Percentiles rank a stretch among this genome's conserved stretches.
phyloP scores from a whole-genome alignment of 73 alveolate species.

The Blepharisma japonicum region DNA sequence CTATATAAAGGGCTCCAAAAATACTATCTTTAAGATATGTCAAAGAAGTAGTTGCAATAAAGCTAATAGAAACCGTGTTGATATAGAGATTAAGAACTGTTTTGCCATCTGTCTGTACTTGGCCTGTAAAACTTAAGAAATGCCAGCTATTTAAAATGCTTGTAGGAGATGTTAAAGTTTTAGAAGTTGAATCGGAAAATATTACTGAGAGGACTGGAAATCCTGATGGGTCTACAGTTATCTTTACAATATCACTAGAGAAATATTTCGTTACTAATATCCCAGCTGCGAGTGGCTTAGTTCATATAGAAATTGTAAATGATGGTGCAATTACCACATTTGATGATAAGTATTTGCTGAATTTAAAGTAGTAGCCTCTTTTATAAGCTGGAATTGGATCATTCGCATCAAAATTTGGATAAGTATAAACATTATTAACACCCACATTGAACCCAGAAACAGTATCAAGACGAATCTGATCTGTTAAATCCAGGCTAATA shows the following conservation, averaged over 20 bases:
- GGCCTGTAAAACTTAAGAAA: not conserved
- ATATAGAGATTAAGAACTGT: too few relatives aligned
- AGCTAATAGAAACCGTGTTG: too few relatives aligned
- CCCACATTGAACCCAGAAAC: not conserved
- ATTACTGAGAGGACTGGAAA: not conserved
- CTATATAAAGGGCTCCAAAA: too few relatives aligned
- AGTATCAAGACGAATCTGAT: not conserved
- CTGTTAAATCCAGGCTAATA: not conserved
- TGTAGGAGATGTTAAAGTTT: too few relatives aligned
- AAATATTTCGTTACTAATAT: not conserved
- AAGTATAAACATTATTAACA: not conserved
- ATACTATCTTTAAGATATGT: too few relatives aligned
- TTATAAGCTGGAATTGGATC: slow-evolving; percentile 21
- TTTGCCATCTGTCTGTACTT: not conserved
- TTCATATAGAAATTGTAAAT: slow-evolving; percentile 3
- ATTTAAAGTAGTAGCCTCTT: slow-evolving; percentile 21
- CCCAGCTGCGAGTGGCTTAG: not conserved
- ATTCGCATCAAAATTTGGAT: slow-evolving; percentile 2
- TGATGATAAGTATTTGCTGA: not conserved
- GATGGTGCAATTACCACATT: not conserved
- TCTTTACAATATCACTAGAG: not conserved
- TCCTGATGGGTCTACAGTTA: not conserved
- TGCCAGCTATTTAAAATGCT: too few relatives aligned
- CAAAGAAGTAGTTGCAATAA: too few relatives aligned
- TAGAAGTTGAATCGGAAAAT: not conserved